Conservation (phyloP, 2,329 filamentous ascomycete species). For the Pseudonectria foliicola region DNA sequence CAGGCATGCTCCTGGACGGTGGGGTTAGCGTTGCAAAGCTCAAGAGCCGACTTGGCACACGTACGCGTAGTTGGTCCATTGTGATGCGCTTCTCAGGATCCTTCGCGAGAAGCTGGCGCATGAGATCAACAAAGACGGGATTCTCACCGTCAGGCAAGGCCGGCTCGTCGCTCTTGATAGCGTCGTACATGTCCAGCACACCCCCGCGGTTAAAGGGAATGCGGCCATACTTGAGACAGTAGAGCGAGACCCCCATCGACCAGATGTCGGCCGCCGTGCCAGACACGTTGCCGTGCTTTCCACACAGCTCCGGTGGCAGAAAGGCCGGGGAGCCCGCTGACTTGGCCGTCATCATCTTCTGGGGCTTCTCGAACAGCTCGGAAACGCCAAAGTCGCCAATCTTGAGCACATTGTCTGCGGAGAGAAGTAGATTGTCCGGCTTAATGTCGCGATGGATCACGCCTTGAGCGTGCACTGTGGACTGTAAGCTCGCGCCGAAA, state of each 20-base stretch:
- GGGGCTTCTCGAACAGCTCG: constrained; percentile 86
- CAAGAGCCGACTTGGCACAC: constrained; percentile 22
- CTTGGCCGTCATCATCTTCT: constrained; percentile 86
- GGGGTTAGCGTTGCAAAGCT: constrained; percentile 1
- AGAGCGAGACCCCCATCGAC: constrained; percentile 96
- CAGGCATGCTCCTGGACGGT: constrained; percentile 71
- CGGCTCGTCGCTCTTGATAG: constrained; percentile 67
- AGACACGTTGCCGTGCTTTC: constrained; percentile 78
- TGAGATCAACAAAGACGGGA: constrained; percentile 65
- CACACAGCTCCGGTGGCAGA: constrained; percentile 85
- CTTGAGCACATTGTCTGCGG: constrained; percentile 87
- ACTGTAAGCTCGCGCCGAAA: constrained; percentile 1
- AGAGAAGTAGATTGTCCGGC: constrained; percentile 89
- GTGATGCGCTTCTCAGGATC: constrained; percentile 75
- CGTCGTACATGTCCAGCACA: constrained; percentile 81
- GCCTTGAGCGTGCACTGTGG: constrained; percentile 78
- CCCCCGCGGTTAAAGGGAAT: constrained; percentile 78
- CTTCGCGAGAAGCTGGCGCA: constrained; percentile 71
- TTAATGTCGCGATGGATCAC: constrained; percentile 97
- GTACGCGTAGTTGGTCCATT: constrained; percentile 75
- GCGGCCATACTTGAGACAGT: constrained; percentile 80
- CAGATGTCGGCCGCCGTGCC: constrained; percentile 91
- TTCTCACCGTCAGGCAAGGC: constrained; percentile 57
- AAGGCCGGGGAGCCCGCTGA: constrained; percentile 94
- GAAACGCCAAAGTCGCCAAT: constrained; percentile 99